Conservation (phyloP, 176 grass and related monocot species). For the Zizania latifolia region DNA sequence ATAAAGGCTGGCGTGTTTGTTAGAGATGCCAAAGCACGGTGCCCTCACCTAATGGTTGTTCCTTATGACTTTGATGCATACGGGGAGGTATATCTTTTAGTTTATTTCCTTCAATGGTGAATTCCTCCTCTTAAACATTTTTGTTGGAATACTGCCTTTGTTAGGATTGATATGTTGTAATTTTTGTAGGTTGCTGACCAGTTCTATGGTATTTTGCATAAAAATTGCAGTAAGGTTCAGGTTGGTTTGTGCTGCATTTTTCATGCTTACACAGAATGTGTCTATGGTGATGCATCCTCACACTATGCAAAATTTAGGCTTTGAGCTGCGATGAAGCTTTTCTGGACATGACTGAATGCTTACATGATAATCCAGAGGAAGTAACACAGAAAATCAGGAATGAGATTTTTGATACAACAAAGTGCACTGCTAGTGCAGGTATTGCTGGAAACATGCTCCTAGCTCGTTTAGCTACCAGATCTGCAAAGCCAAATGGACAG, state of each 20-base stretch:
- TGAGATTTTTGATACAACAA: constrained; percentile 72
- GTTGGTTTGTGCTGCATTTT: constrained; percentile 49
- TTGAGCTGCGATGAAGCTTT: constrained; percentile 98
- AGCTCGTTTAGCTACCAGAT: constrained; percentile 83
- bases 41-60: constrained; percentile 66
- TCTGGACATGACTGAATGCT: constrained; percentile 69
- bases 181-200: constrained; percentile 80
- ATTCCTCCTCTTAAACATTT: not conserved
- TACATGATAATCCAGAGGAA: constrained; percentile 48
- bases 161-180: constrained; percentile 18
- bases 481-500: constrained; percentile 93
- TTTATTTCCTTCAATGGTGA: not conserved
- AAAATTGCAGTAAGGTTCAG: constrained; percentile 82
- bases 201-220: constrained; percentile 93
- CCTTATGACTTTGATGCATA: constrained; percentile 92
- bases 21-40: constrained; percentile 79
- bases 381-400: constrained; percentile 52
- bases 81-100: constrained; percentile 60
- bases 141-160: constrained; percentile 4
- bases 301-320: constrained; percentile 48
- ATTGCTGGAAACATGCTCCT: constrained; percentile 87
- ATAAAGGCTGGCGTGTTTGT: constrained; percentile 94
- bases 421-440: constrained; percentile 84
- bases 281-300: constrained; percentile 1
- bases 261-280: not conserved